Conservation (phyloP, 2,329 filamentous ascomycete species). For the Alternaria incomplexa region DNA sequence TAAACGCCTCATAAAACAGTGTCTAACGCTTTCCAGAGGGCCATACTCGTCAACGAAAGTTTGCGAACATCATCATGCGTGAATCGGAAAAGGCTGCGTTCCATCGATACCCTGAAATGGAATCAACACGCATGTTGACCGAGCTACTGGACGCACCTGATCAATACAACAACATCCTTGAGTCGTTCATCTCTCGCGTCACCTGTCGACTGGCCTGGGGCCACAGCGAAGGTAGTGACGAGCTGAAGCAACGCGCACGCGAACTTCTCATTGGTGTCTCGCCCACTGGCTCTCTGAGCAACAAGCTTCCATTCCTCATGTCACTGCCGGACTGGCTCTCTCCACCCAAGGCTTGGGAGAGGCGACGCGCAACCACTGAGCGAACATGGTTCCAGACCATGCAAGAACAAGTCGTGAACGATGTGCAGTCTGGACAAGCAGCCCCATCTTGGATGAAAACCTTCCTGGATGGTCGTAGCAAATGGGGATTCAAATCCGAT, state of each 20-base stretch:
- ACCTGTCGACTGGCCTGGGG: slow-evolving; percentile 57
- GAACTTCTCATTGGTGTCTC: slow-evolving; percentile 55
- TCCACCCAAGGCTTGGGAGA: slow-evolving; percentile 54
- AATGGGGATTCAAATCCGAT: slow-evolving; percentile 52
- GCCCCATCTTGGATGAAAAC: slow-evolving; percentile 53
- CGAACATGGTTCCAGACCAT: slow-evolving; percentile 53
- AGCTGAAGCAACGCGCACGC: slow-evolving; percentile 55
- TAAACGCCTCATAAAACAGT: not conserved
- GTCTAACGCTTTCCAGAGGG: slow-evolving; percentile 39
- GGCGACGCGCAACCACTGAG: slow-evolving; percentile 51
- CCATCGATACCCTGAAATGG: slow-evolving; percentile 53
- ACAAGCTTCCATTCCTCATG: slow-evolving; percentile 56
- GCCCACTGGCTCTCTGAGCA: slow-evolving; percentile 53
- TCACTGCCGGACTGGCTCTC: slow-evolving; percentile 52
- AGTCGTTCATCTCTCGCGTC: slow-evolving; percentile 55
- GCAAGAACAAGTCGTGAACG: slow-evolving; percentile 49
- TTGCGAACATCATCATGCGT: slow-evolving; percentile 55
- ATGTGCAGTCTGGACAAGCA: slow-evolving; percentile 43
- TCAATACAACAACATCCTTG: slow-evolving; percentile 52
- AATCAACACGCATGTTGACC: slow-evolving; percentile 53
- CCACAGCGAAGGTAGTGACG: slow-evolving; percentile 52
- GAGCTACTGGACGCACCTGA: slow-evolving; percentile 53
- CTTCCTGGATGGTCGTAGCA: slow-evolving; percentile 49
- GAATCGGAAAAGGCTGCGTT: slow-evolving; percentile 50
- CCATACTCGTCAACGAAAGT: slow-evolving; percentile 53